Evolutionary conservation across 73 alveolate genomes (phyloP).

Genomic region (Blepharisma stoltei): DNA sequence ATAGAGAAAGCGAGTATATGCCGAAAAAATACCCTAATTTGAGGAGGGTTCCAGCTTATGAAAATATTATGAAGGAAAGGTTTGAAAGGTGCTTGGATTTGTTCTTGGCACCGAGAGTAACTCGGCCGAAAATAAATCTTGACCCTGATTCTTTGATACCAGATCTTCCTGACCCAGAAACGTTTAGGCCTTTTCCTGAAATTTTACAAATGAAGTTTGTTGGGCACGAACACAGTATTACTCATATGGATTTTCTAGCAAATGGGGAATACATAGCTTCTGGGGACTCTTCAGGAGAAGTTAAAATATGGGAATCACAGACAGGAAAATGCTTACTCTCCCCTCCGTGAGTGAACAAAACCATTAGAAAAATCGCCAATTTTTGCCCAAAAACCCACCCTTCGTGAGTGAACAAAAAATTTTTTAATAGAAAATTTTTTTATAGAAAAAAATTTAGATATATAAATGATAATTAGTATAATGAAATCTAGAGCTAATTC

Average conservation of each 20-base stretch:
- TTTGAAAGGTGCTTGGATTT: conserved; percentile 95
- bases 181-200: conserved; percentile 95
- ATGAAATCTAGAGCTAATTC: too few species aligned
- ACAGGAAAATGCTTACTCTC: conserved; percentile 23
- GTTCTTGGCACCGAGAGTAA: conserved; percentile 89
- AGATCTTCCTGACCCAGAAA: conserved; percentile 94
- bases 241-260: conserved; percentile 23
- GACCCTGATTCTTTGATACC: conserved; percentile 91
- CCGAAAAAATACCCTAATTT: conserved; percentile 74
- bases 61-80: conserved; percentile 83
- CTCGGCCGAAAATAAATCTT: conserved; percentile 84
- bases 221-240: conserved; percentile 60
- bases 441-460: too few species aligned
- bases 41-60: conserved; percentile 93
- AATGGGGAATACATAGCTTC: conserved; percentile 48
- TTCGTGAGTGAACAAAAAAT: too few species aligned
- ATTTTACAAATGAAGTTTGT: conserved; percentile 70
- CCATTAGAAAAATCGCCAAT: too few species aligned
- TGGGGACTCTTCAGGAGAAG: conserved; percentile 48
- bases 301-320: conserved; percentile 8
- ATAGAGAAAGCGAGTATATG: conserved; percentile 64
- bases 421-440: too few species aligned
- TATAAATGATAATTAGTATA: too few species aligned
- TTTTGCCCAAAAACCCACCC: too few species aligned
- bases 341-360: too few species aligned